Evolutionary conservation across 352 stramenopile species (phyloP).

Genomic region (Phytophthora europaea): DNA sequence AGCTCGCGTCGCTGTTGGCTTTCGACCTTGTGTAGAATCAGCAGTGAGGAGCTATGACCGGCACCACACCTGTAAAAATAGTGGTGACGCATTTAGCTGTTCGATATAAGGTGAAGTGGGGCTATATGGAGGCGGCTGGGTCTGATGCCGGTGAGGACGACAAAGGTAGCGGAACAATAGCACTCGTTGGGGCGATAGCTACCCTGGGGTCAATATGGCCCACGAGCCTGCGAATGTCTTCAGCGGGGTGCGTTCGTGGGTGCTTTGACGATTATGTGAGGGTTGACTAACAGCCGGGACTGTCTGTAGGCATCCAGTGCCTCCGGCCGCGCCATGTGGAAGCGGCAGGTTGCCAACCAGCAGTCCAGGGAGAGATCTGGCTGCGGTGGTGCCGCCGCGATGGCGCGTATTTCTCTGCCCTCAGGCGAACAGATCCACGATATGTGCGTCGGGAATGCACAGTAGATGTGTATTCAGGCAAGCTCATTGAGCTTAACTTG

Average conservation of each 20-base stretch:
- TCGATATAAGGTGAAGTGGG: not conserved
- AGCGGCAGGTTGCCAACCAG: slow-evolving; percentile 58
- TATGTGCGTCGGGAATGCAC: slow-evolving; percentile 47
- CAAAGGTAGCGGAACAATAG: not conserved
- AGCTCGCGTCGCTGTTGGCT: not conserved
- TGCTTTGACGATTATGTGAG: not conserved
- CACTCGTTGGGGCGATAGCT: slow-evolving; percentile 18
- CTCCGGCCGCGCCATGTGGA: slow-evolving; percentile 75
- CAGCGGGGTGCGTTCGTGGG: slow-evolving; percentile 35
- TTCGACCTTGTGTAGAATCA: not conserved
- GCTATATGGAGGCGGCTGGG: slow-evolving; percentile 13
- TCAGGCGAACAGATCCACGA: slow-evolving; percentile 82
- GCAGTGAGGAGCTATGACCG: not conserved
- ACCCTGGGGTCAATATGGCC: slow-evolving; percentile 20
- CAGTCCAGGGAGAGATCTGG: slow-evolving; percentile 27
- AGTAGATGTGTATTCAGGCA: not conserved
- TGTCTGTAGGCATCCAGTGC: slow-evolving; percentile 57
- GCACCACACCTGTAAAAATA: slow-evolving; percentile 27
- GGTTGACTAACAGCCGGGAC: slow-evolving; percentile 1
- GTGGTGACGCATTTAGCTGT: slow-evolving; percentile 20
- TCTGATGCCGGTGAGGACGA: slow-evolving; percentile 15
- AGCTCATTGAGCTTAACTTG: not conserved
- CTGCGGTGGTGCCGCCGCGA: slow-evolving; percentile 16
- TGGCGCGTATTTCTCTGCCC: slow-evolving; percentile 61
- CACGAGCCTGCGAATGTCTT: slow-evolving; percentile 42